Conservation (phyloP, 768 basidiomycete species). For the Phylloporus sp. region DNA sequence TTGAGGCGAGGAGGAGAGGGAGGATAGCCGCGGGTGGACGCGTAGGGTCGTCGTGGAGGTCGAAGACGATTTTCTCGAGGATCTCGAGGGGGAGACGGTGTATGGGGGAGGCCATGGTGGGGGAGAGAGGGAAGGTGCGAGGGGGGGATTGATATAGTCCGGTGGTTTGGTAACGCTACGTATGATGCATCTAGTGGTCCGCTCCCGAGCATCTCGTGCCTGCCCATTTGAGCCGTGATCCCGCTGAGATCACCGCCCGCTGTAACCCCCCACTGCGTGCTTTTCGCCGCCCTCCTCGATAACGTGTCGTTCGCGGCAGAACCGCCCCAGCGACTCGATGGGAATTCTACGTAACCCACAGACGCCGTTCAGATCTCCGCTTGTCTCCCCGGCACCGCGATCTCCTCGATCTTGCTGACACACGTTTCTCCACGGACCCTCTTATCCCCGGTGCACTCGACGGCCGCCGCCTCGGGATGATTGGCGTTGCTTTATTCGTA, state of each 20-base stretch:
- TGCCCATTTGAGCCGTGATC: slow-evolving; percentile 1
- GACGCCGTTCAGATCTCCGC: slow-evolving; percentile 23
- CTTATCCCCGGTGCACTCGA: slow-evolving; percentile 21
- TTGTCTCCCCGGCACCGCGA: slow-evolving; percentile 2
- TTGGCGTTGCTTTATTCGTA: slow-evolving; percentile 20
- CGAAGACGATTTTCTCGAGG: slow-evolving; percentile 50
- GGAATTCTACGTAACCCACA: slow-evolving; percentile 1
- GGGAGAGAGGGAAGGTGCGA: slow-evolving; percentile 5
- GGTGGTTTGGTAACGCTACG: slow-evolving; percentile 6
- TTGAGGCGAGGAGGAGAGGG: slow-evolving; percentile 47
- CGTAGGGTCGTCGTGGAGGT: slow-evolving; percentile 27
- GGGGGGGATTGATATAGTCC: slow-evolving; percentile 8
- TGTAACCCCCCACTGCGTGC: background rate
- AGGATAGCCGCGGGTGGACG: slow-evolving; percentile 38
- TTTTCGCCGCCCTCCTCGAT: slow-evolving; percentile 5
- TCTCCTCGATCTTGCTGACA: background rate
- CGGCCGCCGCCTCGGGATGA: slow-evolving; percentile 1
- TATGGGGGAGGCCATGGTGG: slow-evolving; percentile 25
- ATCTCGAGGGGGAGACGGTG: slow-evolving; percentile 39
- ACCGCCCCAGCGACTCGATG: slow-evolving; percentile 1
- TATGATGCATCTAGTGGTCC: slow-evolving; percentile 5
- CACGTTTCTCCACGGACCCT: background rate
- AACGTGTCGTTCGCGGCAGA: slow-evolving; percentile 7
- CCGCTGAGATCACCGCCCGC: slow-evolving; percentile 4
- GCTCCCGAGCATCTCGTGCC: slow-evolving; percentile 2